A percentile compares a stretch with the other conserved stretches of the same genome.
Evolutionary conservation across 1,284 basidiomycete genomes (phyloP).

Genomic region (Ceratobasidium sp.): DNA sequence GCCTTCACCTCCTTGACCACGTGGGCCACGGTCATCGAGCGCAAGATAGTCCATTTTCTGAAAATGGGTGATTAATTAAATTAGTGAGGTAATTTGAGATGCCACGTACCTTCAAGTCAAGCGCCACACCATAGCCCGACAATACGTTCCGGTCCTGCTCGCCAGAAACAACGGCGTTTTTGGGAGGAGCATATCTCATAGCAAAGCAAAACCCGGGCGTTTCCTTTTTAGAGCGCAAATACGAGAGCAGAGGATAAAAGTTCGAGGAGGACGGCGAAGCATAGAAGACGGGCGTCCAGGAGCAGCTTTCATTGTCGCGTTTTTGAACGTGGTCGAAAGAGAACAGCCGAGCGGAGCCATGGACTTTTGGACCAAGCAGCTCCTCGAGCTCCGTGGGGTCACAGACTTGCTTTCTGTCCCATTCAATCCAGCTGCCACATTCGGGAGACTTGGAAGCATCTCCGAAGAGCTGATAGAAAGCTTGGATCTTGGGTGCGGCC

Average conservation of each 20-base stretch:
- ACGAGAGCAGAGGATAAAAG: slow-evolving; percentile 78
- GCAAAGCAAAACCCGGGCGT: slow-evolving; percentile 75
- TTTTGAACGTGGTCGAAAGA: slow-evolving; percentile 80
- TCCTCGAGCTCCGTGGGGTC: slow-evolving; percentile 72
- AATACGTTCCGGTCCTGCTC: slow-evolving; percentile 63
- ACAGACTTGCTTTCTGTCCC: slow-evolving; percentile 84
- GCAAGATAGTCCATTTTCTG: slow-evolving; percentile 95
- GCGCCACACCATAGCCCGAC: slow-evolving; percentile 90
- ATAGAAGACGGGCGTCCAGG: slow-evolving; percentile 78
- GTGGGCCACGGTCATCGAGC: slow-evolving; percentile 80
- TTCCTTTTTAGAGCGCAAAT: slow-evolving; percentile 63
- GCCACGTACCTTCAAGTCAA: slow-evolving; percentile 79
- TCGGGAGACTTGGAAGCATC: slow-evolving; percentile 54
- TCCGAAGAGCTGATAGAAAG: slow-evolving; percentile 69
- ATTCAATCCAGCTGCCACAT: slow-evolving; percentile 90
- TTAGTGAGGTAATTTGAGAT: neutral
- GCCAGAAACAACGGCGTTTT: slow-evolving; percentile 44
- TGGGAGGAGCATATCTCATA: slow-evolving; percentile 74
- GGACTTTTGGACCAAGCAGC: slow-evolving; percentile 54
- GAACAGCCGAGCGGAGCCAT: slow-evolving; percentile 58
- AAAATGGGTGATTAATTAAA: neutral
- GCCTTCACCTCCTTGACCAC: slow-evolving; percentile 48
- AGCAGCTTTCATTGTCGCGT: slow-evolving; percentile 59
- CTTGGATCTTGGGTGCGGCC: slow-evolving; percentile 77
- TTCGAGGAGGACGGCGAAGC: slow-evolving; percentile 71